Evolutionary conservation across 495 filamentous ascomycete species (phyloP).

Genomic region (Lentithecium fluviatile): DNA sequence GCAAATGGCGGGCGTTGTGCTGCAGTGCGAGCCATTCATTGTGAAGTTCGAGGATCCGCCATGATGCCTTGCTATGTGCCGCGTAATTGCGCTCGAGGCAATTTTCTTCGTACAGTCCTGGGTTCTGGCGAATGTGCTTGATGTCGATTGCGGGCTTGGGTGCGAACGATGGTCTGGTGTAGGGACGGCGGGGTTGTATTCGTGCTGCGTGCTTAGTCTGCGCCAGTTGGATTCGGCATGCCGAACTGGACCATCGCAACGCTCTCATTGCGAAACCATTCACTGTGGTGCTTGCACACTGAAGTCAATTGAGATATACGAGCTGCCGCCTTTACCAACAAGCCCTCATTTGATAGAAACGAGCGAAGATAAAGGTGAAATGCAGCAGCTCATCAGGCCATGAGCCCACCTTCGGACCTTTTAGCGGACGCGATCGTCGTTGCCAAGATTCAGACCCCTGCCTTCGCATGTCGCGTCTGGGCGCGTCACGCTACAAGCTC

Average conservation of each 20-base stretch:
- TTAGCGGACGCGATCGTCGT: too few relatives aligned
- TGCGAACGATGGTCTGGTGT: slow-evolving; percentile 64
- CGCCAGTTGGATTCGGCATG: slow-evolving; percentile 11
- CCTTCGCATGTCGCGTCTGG: too few relatives aligned
- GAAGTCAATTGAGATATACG: too few relatives aligned
- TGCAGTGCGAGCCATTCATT: slow-evolving; percentile 62
- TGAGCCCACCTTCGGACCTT: too few relatives aligned
- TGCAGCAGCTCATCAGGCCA: too few relatives aligned
- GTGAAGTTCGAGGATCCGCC: slow-evolving; percentile 66
- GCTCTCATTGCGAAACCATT: too few relatives aligned
- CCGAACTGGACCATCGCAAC: slow-evolving; percentile 3
- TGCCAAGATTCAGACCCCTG: too few relatives aligned
- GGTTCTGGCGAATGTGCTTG: slow-evolving; percentile 84
- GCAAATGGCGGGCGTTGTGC: slow-evolving; percentile 52
- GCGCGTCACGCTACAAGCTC: too few relatives aligned
- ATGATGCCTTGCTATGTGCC: slow-evolving; percentile 61
- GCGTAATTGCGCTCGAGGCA: slow-evolving; percentile 83
- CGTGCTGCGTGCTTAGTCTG: not conserved
- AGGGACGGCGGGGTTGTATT: slow-evolving; percentile 25
- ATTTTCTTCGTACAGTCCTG: slow-evolving; percentile 74
- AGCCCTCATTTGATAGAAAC: too few relatives aligned
- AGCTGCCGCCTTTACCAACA: too few relatives aligned
- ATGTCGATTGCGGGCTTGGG: slow-evolving; percentile 78
- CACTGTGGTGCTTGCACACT: too few relatives aligned
- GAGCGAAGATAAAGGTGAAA: too few relatives aligned